Evolutionary conservation across 495 filamentous ascomycete genomes (phyloP).

Genomic region (Rostrohypoxylon terebratum): DNA sequence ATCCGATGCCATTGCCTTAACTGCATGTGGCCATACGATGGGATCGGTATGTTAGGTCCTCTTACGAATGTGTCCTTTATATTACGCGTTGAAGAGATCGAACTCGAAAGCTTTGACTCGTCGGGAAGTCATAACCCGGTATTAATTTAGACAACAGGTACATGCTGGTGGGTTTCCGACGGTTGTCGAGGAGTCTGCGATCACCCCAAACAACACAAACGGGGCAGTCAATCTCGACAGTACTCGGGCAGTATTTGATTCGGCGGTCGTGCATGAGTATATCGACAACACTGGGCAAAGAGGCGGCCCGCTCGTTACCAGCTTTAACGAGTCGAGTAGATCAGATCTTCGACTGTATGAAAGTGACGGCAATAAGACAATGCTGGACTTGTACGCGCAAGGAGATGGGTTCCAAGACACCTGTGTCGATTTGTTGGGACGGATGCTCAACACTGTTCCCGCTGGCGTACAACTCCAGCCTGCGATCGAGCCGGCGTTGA

Average conservation of each 20-base stretch:
- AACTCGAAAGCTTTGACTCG: not conserved
- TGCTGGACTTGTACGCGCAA: conserved; percentile 52
- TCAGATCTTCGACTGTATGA: conserved; percentile 60
- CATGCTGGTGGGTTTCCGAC: conserved; percentile 51
- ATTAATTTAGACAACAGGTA: conserved; percentile 46
- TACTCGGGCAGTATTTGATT: conserved; percentile 55
- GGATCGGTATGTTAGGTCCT: conserved; percentile 51
- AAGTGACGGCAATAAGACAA: conserved; percentile 62
- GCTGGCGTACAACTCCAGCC: conserved; percentile 53
- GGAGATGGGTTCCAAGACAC: conserved; percentile 53
- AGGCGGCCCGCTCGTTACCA: conserved; percentile 57
- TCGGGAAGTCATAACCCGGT: conserved; percentile 46
- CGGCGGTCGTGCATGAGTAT: conserved; percentile 58
- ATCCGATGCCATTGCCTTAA: conserved; percentile 61
- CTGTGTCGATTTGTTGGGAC: conserved; percentile 57
- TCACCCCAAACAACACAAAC: conserved; percentile 48
- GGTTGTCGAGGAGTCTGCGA: conserved; percentile 37
- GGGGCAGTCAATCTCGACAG: conserved; percentile 55
- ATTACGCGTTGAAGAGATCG: not conserved
- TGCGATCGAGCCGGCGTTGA: conserved; percentile 58
- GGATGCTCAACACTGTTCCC: conserved; percentile 64
- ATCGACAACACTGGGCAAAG: conserved; percentile 53
- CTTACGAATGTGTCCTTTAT: not conserved
- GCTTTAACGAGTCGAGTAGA: conserved; percentile 51
- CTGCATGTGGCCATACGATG: conserved; percentile 65